Base-by-base conservation (phyloP, 192 early-diverging fungal genomes). In the Allomyces javanicus region DNA sequence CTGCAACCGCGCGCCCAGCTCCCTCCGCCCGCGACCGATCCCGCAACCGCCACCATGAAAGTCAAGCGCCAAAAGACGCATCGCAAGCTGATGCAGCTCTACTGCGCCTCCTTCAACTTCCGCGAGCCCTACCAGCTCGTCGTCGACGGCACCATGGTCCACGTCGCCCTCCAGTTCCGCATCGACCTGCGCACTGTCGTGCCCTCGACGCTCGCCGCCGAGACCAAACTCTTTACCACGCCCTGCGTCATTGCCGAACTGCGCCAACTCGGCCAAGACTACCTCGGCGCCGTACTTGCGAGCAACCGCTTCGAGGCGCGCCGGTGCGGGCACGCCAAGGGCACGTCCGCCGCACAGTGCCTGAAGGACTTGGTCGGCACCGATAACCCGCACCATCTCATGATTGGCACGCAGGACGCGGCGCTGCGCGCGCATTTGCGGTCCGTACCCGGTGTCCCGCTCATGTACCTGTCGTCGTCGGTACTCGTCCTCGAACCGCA, bases 61-160 rank as follows among this genome's bases (percentile, higher is more conserved):
- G 75, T 85, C 24, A 96, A 96, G 72, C 77, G 89, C 61, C 76
- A 81, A 63, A 93, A 94, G 74, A 75, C 77, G 24, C 87, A 89
- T 71, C 89, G 86, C 73, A 80, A 84, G 66, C 80, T 77, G 63
- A 94, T 97, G 87, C 75, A 78, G 67, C 75, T 89, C 44, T 97
- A 95, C 77, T 73, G 75, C 61, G 74, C 81, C 67, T 79, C 80
- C 9, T 96, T 89, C 78, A 87, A 87, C 0, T 96, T 97, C 73
- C 77, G 88, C 65, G 85, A 86, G 66, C 95, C 95, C n/a, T 97
- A 88, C 77, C 95, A 96, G 72, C 72, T 96, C 14, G 43, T 90
- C 64, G 50, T n/a, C 50, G 50, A 58, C 21, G 50, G 50, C 12
- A 63, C 63, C 50, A 21, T 58, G 12, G 50, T 58, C 50, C 12